Percentiles rank a stretch among this genome's conserved stretches.
phyloP scores from a whole-genome alignment of 2,329 filamentous ascomycete genomes.

The Scedosporium boydii region DNA sequence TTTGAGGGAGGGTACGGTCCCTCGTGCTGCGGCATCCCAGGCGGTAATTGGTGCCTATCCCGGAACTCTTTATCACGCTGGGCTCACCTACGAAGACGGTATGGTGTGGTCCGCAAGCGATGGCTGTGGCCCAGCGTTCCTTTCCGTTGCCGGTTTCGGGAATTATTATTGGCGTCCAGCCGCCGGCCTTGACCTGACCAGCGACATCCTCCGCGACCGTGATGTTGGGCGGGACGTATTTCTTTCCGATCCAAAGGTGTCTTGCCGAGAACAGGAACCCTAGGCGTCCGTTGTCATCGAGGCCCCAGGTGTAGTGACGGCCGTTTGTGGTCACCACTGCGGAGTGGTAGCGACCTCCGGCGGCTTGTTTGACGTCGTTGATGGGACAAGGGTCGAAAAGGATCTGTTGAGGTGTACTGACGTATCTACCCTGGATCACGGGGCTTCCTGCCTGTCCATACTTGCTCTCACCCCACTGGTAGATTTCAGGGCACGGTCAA shows the following conservation, averaged over 20 bases:
- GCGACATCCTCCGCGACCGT: too few species aligned
- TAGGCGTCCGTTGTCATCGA: conserved; percentile 37
- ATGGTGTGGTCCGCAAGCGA: conserved; percentile 55
- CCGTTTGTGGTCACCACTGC: conserved; percentile 41
- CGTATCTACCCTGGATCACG: conserved; percentile 20
- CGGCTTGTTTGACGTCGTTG: conserved; percentile 50
- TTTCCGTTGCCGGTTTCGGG: conserved; percentile 35
- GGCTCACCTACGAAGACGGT: conserved; percentile 54
- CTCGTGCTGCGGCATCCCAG: conserved; percentile 36
- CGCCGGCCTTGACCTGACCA: conserved; percentile 9
- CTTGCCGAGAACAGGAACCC: conserved; percentile 34
- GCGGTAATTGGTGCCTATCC: conserved; percentile 35
- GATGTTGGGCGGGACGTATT: too few species aligned
- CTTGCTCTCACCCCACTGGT: conserved; percentile 59
- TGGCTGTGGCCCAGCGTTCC: conserved; percentile 20
- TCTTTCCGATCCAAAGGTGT: too few species aligned
- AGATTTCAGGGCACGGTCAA: too few species aligned
- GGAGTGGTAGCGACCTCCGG: conserved; percentile 62
- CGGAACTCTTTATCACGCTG: conserved; percentile 61
- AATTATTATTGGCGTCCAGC: conserved; percentile 34
- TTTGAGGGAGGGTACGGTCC: neutral
- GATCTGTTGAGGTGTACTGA: conserved; percentile 53
- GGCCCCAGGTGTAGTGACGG: conserved; percentile 43
- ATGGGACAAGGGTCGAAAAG: conserved; percentile 51
- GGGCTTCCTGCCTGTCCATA: conserved; percentile 58